phyloP scores from a whole-genome alignment of 495 filamentous ascomycete genomes.

The Podospora fimiseda region DNA sequence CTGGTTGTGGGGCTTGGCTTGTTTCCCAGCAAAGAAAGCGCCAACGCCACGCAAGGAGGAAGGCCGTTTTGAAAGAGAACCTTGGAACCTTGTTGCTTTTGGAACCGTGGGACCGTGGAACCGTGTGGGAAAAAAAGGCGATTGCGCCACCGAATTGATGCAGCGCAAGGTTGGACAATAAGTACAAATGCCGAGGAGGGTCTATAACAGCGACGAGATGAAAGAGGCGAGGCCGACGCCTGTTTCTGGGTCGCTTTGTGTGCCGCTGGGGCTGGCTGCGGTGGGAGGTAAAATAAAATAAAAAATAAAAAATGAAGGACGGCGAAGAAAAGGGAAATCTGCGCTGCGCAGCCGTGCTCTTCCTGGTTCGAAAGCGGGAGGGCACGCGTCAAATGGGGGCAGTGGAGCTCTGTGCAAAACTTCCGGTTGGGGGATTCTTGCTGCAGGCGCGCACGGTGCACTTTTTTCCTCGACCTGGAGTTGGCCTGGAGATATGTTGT shows the following conservation, averaged over 20 bases:
- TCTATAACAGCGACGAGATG: slow-evolving; percentile 6
- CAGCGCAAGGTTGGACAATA: neutral
- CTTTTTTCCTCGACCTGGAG: no score
- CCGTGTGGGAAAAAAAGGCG: no score
- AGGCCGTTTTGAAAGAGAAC: neutral
- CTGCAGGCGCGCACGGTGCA: neutral
- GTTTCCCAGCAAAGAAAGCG: neutral
- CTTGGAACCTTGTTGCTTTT: neutral
- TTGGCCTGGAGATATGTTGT: no score
- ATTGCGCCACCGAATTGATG: neutral
- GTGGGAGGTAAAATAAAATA: neutral
- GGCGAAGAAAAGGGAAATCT: slow-evolving; percentile 10
- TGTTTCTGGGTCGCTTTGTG: slow-evolving; percentile 8
- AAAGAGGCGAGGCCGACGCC: slow-evolving; percentile 3
- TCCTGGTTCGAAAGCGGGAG: slow-evolving; percentile 13
- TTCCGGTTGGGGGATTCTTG: slow-evolving; percentile 16
- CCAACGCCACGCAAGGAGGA: neutral
- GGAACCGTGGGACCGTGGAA: no score
- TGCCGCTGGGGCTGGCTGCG: neutral
- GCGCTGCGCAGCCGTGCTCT: no score
- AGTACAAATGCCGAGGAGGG: slow-evolving; percentile 1
- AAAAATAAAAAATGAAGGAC: slow-evolving; percentile 1
- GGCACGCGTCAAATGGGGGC: slow-evolving; percentile 5
- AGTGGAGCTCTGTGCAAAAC: slow-evolving; percentile 21
- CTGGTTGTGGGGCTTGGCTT: no score